Conservation (phyloP, 164 flowering plant genomes). For the Vitis cinerea region DNA sequence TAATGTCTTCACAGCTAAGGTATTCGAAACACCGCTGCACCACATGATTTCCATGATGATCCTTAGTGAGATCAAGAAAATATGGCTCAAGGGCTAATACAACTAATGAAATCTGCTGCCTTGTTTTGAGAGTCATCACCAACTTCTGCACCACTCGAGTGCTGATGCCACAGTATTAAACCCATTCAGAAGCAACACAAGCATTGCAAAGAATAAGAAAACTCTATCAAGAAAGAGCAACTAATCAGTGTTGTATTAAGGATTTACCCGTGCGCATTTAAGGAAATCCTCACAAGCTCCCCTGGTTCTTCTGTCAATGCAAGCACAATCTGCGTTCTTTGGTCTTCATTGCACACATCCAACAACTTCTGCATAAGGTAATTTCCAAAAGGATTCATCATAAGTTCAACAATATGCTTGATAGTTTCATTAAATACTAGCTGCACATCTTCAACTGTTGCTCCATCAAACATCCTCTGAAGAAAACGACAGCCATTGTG, state of each 20-base stretch:
- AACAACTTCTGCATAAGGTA: conserved; percentile 86
- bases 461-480: conserved; percentile 66
- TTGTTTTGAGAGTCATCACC: conserved; percentile 62
- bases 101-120: conserved; percentile 52
- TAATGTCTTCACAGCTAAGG: conserved; percentile 59
- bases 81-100: conserved; percentile 64
- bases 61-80: conserved; percentile 64
- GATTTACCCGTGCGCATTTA: conserved; percentile 77
- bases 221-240: neutral
- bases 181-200: neutral
- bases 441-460: conserved; percentile 43
- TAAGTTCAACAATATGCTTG: conserved; percentile 66
- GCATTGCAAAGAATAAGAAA: neutral
- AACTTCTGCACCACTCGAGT: conserved; percentile 90
- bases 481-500: conserved; percentile 77
- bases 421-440: conserved; percentile 62
- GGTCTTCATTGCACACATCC: conserved; percentile 75
- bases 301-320: conserved; percentile 48
- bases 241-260: neutral
- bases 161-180: conserved; percentile 34
- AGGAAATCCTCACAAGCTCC: conserved; percentile 61
- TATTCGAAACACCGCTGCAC: conserved; percentile 72
- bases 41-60: conserved; percentile 86
- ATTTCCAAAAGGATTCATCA: conserved; percentile 86
- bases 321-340: conserved; percentile 52